Evolutionary conservation across 345 rosid species (phyloP).

Genomic region (Stellera chamaejasme): DNA sequence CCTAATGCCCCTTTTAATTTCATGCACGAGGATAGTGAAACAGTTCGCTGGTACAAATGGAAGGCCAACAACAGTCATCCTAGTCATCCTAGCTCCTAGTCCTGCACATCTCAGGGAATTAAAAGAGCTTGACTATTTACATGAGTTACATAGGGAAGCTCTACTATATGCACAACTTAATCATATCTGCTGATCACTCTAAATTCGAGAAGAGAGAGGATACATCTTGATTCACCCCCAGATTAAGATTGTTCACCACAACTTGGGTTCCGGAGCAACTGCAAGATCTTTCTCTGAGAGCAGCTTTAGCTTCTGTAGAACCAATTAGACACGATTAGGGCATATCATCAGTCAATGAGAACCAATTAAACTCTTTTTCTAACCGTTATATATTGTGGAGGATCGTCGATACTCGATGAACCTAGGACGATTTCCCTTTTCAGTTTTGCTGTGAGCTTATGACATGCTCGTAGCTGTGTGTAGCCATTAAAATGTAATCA

Average conservation of each 20-base stretch:
- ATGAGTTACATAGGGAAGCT: no score
- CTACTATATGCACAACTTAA: no score
- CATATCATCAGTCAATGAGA: background rate
- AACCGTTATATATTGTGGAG: slow-evolving; percentile 70
- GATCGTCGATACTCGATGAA: slow-evolving; percentile 70
- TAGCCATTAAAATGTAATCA: slow-evolving; percentile 3
- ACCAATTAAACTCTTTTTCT: slow-evolving; percentile 8
- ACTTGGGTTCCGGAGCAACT: slow-evolving; percentile 1
- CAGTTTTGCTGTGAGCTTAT: slow-evolving; percentile 75
- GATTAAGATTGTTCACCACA: background rate
- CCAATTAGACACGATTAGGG: background rate
- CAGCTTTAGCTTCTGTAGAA: slow-evolving; percentile 57
- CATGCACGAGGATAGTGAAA: no score
- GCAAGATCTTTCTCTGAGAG: slow-evolving; percentile 34
- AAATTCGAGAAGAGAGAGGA: no score
- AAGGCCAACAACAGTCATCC: no score
- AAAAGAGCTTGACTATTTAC: no score
- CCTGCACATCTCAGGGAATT: no score
- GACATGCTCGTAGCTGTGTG: slow-evolving; percentile 74
- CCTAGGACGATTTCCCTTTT: slow-evolving; percentile 89
- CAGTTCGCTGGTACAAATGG: no score
- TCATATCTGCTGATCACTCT: no score
- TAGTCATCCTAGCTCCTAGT: no score
- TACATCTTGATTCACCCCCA: no score
- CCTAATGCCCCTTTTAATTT: no score